Evolutionary conservation across 2,329 filamentous ascomycete species (phyloP).

Genomic region (Pseudonectria foliicola): DNA sequence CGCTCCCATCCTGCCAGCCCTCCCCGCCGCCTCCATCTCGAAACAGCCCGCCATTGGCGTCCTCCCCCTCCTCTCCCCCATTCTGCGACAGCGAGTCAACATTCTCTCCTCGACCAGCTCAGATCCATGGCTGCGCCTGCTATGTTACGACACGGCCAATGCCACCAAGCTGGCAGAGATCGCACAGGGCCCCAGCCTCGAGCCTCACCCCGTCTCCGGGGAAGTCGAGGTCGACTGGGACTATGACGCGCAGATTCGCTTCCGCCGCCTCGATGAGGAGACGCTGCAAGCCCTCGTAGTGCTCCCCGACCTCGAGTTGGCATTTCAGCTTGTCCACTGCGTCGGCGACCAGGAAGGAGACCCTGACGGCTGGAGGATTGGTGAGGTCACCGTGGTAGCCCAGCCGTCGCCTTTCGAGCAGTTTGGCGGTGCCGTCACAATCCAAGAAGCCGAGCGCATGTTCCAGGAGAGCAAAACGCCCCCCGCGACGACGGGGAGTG

Average conservation of each 20-base stretch:
- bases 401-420: conserved; percentile 47
- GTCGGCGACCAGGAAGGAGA: conserved; percentile 54
- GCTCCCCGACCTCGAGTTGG: conserved; percentile 53
- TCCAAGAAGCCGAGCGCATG: conserved; percentile 55
- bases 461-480: conserved; percentile 31
- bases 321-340: conserved; percentile 64
- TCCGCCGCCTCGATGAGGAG: conserved; percentile 64
- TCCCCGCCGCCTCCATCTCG: conserved; percentile 53
- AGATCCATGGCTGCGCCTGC: conserved; percentile 66
- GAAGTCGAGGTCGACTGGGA: conserved; percentile 70
- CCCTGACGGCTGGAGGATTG: conserved; percentile 62
- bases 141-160: conserved; percentile 59
- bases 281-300: conserved; percentile 63
- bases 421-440: conserved; percentile 43
- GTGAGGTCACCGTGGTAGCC: conserved; percentile 59
- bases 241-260: conserved; percentile 55
- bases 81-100: conserved; percentile 58
- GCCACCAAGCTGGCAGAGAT: conserved; percentile 52
- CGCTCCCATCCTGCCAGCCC: conserved; percentile 50
- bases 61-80: conserved; percentile 56
- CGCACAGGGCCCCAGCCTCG: conserved; percentile 55
- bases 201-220: conserved; percentile 75
- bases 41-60: conserved; percentile 49
- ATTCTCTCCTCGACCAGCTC: conserved; percentile 52
- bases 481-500: conserved; percentile 8